Evolutionary conservation across 2,329 filamentous ascomycete genomes (phyloP).

Genomic region (Hymenoscyphus repandus): DNA sequence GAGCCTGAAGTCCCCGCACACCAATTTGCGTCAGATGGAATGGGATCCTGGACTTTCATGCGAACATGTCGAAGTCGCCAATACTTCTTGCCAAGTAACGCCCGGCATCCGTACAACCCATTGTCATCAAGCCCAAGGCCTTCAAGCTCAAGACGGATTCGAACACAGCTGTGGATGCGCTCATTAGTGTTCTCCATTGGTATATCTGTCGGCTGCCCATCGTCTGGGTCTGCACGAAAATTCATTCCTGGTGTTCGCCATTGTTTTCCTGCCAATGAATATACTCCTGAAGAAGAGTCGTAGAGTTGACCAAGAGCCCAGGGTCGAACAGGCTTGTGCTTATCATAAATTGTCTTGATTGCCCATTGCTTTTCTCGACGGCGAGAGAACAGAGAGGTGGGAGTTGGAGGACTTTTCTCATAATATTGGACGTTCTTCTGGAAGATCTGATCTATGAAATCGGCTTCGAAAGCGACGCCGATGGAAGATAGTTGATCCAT

Average conservation of each 20-base stretch:
- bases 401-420: conserved; percentile 17
- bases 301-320: conserved; percentile 34
- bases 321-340: conserved; percentile 38
- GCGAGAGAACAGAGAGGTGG: conserved; percentile 17
- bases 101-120: conserved; percentile 42
- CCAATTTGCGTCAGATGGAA: conserved; percentile 32
- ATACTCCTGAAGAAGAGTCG: conserved; percentile 26
- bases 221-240: conserved; percentile 34
- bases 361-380: conserved; percentile 36
- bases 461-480: conserved; percentile 32
- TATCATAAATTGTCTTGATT: conserved; percentile 41
- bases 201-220: conserved; percentile 33
- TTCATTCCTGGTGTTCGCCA: conserved; percentile 34
- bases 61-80: conserved; percentile 24
- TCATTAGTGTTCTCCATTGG: conserved; percentile 36
- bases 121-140: conserved; percentile 33
- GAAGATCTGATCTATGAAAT: conserved; percentile 31
- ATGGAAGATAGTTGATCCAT: conserved; percentile 38
- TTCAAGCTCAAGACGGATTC: conserved; percentile 32
- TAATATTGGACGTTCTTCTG: conserved; percentile 28
- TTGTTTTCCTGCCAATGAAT: conserved; percentile 41
- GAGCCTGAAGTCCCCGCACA: conserved; percentile 23
- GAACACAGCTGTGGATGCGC: conserved; percentile 33
- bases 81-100: conserved; percentile 22
- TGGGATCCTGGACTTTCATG: conserved; percentile 27